Percentiles rank a stretch among this genome's conserved stretches.
Evolutionary conservation across 2,329 filamentous ascomycete species (phyloP).

Genomic region (Cercospora citrullina): DNA sequence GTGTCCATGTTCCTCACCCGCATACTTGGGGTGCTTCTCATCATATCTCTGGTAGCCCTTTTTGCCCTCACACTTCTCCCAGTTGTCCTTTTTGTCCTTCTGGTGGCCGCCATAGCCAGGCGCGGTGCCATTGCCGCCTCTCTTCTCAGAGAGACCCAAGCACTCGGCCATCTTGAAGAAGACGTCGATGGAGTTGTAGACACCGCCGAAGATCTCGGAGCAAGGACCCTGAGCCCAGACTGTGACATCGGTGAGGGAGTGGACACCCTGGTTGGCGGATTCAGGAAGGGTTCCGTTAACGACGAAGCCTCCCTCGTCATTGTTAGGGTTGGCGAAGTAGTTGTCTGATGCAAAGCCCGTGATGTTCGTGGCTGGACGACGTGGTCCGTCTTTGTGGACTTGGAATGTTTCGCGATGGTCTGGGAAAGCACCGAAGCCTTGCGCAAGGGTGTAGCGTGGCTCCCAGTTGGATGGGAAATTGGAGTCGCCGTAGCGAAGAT

Average conservation of each 20-base stretch:
- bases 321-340: conserved; percentile 67
- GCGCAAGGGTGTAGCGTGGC: conserved; percentile 76
- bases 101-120: conserved; percentile 21
- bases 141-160: conserved; percentile 53
- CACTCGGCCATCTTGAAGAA: conserved; percentile 74
- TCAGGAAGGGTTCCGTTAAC: conserved; percentile 74
- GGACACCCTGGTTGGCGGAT: conserved; percentile 65
- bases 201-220: conserved; percentile 71
- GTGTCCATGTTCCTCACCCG: conserved; percentile 17
- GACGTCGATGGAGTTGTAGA: conserved; percentile 69
- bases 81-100: conserved; percentile 24
- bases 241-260: conserved; percentile 75
- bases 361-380: conserved; percentile 59
- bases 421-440: conserved; percentile 69
- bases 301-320: conserved; percentile 66
- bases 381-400: conserved; percentile 64
- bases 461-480: conserved; percentile 82
- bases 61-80: conserved; percentile 21
- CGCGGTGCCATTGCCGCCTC: conserved; percentile 9
- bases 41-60: conserved; percentile 25
- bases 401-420: conserved; percentile 76
- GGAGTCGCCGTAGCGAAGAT: conserved; percentile 66
- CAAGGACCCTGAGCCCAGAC: conserved; percentile 79
- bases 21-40: conserved; percentile 28
- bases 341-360: conserved; percentile 52